phyloP scores from a whole-genome alignment of 345 rosid genomes.

The Populus alba region DNA sequence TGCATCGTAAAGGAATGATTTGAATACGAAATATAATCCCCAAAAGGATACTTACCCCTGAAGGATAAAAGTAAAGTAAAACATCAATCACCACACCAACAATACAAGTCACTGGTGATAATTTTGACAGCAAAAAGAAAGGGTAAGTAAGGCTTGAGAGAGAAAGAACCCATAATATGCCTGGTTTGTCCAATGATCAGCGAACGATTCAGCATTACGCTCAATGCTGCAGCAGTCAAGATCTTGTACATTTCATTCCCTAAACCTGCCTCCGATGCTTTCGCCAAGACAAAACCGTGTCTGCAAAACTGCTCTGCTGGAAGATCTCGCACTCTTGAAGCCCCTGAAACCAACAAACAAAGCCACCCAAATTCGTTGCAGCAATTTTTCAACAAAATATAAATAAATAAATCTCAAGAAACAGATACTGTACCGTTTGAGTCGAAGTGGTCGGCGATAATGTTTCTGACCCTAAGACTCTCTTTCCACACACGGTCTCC shows the following conservation, averaged over 20 bases:
- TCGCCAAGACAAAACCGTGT: conserved; percentile 83
- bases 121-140: background rate
- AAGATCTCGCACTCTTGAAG: conserved; percentile 61
- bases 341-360: conserved; percentile 45
- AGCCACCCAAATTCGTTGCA: background rate
- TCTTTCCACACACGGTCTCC: conserved; percentile 50
- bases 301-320: conserved; percentile 77
- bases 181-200: conserved; percentile 99
- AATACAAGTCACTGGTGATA: background rate
- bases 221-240: conserved; percentile 82
- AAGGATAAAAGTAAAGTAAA: conserved; percentile 7
- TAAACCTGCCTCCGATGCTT: conserved; percentile 95
- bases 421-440: conserved; percentile 39
- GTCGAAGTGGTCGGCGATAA: conserved; percentile 60
- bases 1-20: conserved; percentile 60
- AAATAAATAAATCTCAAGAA: background rate
- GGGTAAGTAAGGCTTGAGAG: conserved; percentile 63
- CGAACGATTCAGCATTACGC: conserved; percentile 88
- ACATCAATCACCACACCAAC: background rate
- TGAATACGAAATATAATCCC: conserved; percentile 82
- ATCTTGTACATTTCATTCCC: conserved; percentile 99
- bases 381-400: background rate
- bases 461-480: conserved; percentile 58
- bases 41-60: conserved; percentile 94
- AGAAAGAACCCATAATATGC: conserved; percentile 94